These are phyloP conservation scores for Glebionis coronaria DNA, from an alignment of 129 eudicot species.

Conservation along the genomic window DNA sequence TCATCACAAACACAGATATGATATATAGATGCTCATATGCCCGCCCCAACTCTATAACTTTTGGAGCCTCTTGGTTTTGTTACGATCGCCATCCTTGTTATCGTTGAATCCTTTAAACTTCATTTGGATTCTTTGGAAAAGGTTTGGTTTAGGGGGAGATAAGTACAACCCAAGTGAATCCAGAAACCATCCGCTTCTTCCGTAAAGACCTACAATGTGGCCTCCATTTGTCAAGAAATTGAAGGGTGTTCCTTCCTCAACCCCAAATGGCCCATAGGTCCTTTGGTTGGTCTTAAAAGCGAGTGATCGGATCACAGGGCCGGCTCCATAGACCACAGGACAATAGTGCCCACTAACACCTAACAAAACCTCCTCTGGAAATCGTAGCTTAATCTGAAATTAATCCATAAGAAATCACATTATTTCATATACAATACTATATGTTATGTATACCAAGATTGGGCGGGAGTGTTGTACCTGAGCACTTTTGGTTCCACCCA, in stretches of 20 bases:
- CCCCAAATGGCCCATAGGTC: slow-evolving; percentile 70
- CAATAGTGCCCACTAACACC: slow-evolving; percentile 42
- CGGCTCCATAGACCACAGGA: slow-evolving; percentile 30
- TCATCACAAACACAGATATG: neutral
- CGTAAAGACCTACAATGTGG: slow-evolving; percentile 62
- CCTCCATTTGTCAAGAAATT: slow-evolving; percentile 42
- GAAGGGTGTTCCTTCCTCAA: slow-evolving; percentile 72
- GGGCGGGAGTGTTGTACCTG: slow-evolving; percentile 30
- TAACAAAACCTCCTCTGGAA: slow-evolving; percentile 60
- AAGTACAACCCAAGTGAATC: slow-evolving; percentile 60
- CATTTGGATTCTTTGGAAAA: slow-evolving; percentile 12
- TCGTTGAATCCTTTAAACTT: too few species aligned
- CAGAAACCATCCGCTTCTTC: slow-evolving; percentile 71
- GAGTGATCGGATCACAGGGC: slow-evolving; percentile 62
- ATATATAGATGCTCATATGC: neutral
- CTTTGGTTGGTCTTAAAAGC: slow-evolving; percentile 57
- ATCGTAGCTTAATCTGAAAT: slow-evolving; percentile 60
- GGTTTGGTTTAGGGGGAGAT: slow-evolving; percentile 18
- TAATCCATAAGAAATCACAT: neutral
- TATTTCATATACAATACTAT: too few species aligned
- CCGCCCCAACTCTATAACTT: neutral
- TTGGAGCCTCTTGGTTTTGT: neutral
- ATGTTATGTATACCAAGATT: neutral
- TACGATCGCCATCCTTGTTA: neutral
- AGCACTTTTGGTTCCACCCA: slow-evolving; percentile 46